Base-by-base conservation (phyloP, 2,329 filamentous ascomycete species). In the Knoxdaviesia proteae region DNA sequence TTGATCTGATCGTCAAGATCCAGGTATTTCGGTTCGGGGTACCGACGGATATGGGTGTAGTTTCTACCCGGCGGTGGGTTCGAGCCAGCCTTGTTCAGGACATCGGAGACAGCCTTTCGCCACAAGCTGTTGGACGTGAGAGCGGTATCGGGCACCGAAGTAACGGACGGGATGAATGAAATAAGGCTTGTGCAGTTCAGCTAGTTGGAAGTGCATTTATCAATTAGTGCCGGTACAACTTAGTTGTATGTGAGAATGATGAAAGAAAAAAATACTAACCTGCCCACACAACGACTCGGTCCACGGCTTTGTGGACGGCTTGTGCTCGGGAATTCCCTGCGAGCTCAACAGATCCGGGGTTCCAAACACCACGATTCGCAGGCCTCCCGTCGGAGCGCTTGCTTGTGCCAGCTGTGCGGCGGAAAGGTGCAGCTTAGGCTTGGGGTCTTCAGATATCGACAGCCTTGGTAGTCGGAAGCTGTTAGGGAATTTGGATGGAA, bases 61-160 rank as follows among this genome's bases (percentile, higher is more conserved):
- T 71, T 57, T 33, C 51, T 50, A 4, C 62, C 60, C 1, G 63
- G 60, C 5, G 53, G 51, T 2, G 56, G 44, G 2, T 47, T 46
- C 5, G 57, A 48, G n/a, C 56, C 49, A 30, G 58, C 54, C 7
- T 56, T 50, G 34, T 54, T 49, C 7, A 55, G 51, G 6, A 56
- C 46, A 20, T 54, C 52, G 8, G 60, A 51, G 6, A 67, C 49
- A 3, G 60, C 65, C 1, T 58, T 54, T 0, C 58, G 44, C 39
- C 53, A 78, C 5, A 69, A 53, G 33, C 57, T 49, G 47, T 67
- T 86, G 47, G 64, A 67, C 2, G 58, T 78, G 33, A 70, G 61
- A 7, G 52, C 57, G 29, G 40, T 70, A 62, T 29, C 54, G 72
- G 44, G 74, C 71, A 20, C 20, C 20, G 20, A 20, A 20, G 20